These are phyloP conservation scores for Diaporthe sp. DNA, from an alignment of 2,329 filamentous ascomycete genomes.

Conservation along the genomic window DNA sequence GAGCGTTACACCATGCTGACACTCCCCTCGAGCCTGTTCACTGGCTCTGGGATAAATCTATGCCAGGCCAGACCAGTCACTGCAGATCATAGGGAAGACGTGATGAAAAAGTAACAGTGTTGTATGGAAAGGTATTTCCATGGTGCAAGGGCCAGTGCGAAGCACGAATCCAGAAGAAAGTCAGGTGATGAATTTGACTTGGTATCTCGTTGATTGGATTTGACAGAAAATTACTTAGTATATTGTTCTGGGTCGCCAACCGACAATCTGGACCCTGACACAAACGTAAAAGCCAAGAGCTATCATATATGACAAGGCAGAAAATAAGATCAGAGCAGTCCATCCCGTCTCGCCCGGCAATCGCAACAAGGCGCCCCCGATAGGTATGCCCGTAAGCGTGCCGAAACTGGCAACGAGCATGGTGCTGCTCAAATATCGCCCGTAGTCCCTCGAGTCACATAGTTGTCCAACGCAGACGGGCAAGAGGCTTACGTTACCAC, in stretches of 20 bases:
- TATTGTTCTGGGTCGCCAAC: slow-evolving; percentile 48
- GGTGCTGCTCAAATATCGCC: slow-evolving; percentile 85
- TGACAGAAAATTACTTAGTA: slow-evolving; percentile 42
- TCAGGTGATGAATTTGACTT: too few relatives aligned
- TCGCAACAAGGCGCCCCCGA: slow-evolving; percentile 57
- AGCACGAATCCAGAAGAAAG: neutral
- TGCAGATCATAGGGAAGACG: neutral
- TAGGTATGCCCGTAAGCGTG: slow-evolving; percentile 62
- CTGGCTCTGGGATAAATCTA: neutral
- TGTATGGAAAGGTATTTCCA: neutral
- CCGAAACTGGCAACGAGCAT: slow-evolving; percentile 85
- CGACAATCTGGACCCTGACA: slow-evolving; percentile 52
- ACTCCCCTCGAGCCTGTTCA: neutral
- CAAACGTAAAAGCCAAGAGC: slow-evolving; percentile 50
- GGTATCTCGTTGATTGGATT: too few relatives aligned
- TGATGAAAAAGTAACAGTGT: neutral
- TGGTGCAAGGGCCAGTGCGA: neutral
- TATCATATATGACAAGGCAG: slow-evolving; percentile 51
- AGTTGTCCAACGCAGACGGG: slow-evolving; percentile 87
- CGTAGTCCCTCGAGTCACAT: slow-evolving; percentile 82
- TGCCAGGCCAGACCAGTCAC: neutral
- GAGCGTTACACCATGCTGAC: neutral
- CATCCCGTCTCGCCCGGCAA: slow-evolving; percentile 51
- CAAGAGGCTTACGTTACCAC: slow-evolving; percentile 81
- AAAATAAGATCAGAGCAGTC: slow-evolving; percentile 55